Evolutionary conservation across 2,329 filamentous ascomycete genomes (phyloP), one percentile per base, ranked within the genome.

Genomic region (Botrytis elliptica): DNA sequence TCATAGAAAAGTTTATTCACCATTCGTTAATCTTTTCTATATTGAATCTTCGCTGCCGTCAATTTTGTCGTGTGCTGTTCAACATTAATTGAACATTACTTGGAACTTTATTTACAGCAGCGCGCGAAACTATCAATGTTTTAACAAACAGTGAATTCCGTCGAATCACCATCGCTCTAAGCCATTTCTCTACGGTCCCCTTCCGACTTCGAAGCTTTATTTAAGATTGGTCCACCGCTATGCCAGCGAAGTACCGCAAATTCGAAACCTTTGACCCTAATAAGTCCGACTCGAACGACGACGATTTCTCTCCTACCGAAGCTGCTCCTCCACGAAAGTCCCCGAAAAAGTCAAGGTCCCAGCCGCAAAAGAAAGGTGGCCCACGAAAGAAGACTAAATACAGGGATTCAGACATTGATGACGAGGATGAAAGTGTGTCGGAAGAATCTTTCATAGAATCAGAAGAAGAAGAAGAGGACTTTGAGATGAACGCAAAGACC

Each of bases 211-310:
- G 65, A 73, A 57, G 25, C 36, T 33, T 25, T n/a, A 33, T 25
- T 42, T 42, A 42, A 57, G 9, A 29, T 25, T 36, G 49, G 29
- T 20, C 52, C 29, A 67, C 71, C 76, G 76, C 70, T 72, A 82
- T 82, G 80, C 79, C 79, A 62, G 71, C 60, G 62, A 75, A 75
- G 65, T 81, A 81, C 77, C 81, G 89, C 71, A 91, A 90, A 85
- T 82, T 89, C 72, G 86, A 89, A 76, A 85, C 85, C 72, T 91
- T 91, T 77, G 90, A 92, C 81, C 88, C 88, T 4, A 91, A 91
- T 80, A 87, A 89, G 79, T 91, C 90, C 69, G 90, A 92, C 77
- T 85, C 90, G 3, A 87, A 89, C 68, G 90, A 92, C 79, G 88
- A 89, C 76, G 90, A 90, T 80, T 92, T 91, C 78, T 87, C 90